phyloP scores from a whole-genome alignment of 1,139 yeast genomes.

The Candida gigantensis region DNA sequence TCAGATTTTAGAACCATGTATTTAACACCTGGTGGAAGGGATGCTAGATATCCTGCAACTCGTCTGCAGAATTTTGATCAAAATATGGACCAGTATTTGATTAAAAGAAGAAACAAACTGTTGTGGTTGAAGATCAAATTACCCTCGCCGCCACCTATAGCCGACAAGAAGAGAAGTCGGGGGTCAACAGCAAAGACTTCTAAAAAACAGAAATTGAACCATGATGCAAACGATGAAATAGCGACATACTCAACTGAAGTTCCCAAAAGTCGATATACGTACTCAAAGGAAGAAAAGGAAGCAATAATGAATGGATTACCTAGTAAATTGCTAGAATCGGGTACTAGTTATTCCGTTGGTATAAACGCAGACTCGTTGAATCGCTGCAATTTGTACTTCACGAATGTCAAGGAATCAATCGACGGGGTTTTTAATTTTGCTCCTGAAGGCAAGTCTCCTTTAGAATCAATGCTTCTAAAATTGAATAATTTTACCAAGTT shows the following conservation, averaged over 20 bases:
- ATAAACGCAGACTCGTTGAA: conserved; percentile 4
- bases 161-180: conserved; percentile 6
- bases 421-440: conserved; percentile 12
- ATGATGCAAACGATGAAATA: background rate
- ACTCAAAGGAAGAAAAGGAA: conserved; percentile 17
- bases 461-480: conserved; percentile 14
- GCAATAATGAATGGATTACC: conserved; percentile 22
- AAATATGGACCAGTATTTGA: conserved; percentile 24
- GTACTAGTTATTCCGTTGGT: conserved; percentile 11
- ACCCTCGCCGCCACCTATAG: conserved; percentile 9
- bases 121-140: conserved; percentile 16
- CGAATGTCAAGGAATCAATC: conserved; percentile 10
- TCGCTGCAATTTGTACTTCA: conserved; percentile 12
- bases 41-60: conserved; percentile 1
- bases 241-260: conserved; percentile 2
- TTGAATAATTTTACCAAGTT: conserved; percentile 18
- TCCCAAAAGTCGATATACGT: conserved; percentile 4
- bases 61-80: conserved; percentile 19
- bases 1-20: conserved; percentile 7
- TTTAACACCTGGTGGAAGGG: conserved; percentile 1
- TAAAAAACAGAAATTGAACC: conserved; percentile 12
- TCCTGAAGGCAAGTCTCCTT: conserved; percentile 5
- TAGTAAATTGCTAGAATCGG: conserved; percentile 20
- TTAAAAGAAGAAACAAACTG: conserved; percentile 17
- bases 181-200: conserved; percentile 1